These are phyloP conservation scores for Chlamydomonas sp. DNA, from an alignment of 139 green algal genomes.

Conservation along the genomic window DNA sequence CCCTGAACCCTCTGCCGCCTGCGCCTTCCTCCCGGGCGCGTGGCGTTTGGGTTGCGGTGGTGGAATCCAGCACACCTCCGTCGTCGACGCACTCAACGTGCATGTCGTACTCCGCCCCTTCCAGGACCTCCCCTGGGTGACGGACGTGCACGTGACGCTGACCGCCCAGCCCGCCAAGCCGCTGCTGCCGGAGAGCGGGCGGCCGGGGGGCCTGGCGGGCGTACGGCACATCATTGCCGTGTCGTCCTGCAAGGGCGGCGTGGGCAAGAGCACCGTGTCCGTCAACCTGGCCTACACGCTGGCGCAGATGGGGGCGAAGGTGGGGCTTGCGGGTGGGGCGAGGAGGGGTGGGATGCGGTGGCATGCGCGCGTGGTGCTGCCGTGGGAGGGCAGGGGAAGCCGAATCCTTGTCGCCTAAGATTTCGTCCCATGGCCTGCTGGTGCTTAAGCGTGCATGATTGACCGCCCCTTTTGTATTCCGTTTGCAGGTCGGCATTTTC, in stretches of 20 bases:
- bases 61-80: no score
- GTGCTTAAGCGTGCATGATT: no score
- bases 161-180: conserved; percentile 79
- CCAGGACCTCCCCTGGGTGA: conserved; percentile 69
- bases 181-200: conserved; percentile 68
- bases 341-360: not conserved
- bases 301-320: conserved; percentile 93
- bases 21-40: no score
- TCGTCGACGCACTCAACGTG: no score
- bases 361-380: not conserved
- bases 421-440: no score
- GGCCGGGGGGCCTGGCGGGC: conserved; percentile 77
- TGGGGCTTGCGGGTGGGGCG: conserved; percentile 7
- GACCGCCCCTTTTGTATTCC: not conserved
- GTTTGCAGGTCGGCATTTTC: conserved; percentile 91
- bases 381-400: no score
- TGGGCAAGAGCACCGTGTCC: conserved; percentile 95
- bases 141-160: conserved; percentile 83
- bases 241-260: conserved; percentile 91
- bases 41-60: no score
- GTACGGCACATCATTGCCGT: conserved; percentile 96
- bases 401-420: no score
- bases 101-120: not conserved
- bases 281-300: conserved; percentile 99
- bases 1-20: no score